Percentiles rank a stretch among this genome's conserved stretches.
Evolutionary conservation across 495 filamentous ascomycete genomes (phyloP).

Genomic region (Venustampulla echinocandica): DNA sequence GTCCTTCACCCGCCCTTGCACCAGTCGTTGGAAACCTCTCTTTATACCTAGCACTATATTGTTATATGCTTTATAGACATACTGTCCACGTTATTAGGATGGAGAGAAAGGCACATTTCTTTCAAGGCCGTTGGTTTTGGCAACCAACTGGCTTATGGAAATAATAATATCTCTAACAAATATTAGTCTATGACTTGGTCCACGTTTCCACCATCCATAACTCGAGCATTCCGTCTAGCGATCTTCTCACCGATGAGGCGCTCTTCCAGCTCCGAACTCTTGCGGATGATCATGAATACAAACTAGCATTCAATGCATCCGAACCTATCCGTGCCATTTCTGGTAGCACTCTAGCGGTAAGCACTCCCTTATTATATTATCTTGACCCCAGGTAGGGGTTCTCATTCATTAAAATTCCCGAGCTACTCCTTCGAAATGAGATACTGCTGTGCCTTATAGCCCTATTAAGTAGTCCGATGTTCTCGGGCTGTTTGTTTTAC

Average conservation of each 20-base stretch:
- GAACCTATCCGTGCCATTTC: slow-evolving; percentile 42
- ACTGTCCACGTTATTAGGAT: too few relatives aligned
- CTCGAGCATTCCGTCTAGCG: slow-evolving; percentile 27
- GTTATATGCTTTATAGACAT: too few relatives aligned
- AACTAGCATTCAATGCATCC: slow-evolving; percentile 46
- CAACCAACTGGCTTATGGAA: too few relatives aligned
- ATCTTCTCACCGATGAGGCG: slow-evolving; percentile 35
- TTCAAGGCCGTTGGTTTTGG: too few relatives aligned
- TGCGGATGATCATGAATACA: slow-evolving; percentile 59
- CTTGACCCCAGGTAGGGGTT: background rate
- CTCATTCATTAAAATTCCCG: background rate
- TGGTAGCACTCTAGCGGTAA: slow-evolving; percentile 51
- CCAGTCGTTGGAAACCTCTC: too few relatives aligned
- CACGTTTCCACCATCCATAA: slow-evolving; percentile 71
- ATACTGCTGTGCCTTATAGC: too few relatives aligned
- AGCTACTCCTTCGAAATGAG: too few relatives aligned
- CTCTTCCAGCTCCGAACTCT: slow-evolving; percentile 53
- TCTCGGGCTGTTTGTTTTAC: too few relatives aligned
- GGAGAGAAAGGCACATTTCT: too few relatives aligned
- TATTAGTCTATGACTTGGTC: slow-evolving; percentile 59
- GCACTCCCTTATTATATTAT: background rate
- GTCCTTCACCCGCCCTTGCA: background rate
- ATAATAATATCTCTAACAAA: background rate
- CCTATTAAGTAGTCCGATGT: too few relatives aligned
- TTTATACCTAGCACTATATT: too few relatives aligned